A percentile compares a stretch with the other conserved stretches of the same genome.
Conservation (phyloP, 2,329 filamentous ascomycete genomes). For the Didymella glomerata region DNA sequence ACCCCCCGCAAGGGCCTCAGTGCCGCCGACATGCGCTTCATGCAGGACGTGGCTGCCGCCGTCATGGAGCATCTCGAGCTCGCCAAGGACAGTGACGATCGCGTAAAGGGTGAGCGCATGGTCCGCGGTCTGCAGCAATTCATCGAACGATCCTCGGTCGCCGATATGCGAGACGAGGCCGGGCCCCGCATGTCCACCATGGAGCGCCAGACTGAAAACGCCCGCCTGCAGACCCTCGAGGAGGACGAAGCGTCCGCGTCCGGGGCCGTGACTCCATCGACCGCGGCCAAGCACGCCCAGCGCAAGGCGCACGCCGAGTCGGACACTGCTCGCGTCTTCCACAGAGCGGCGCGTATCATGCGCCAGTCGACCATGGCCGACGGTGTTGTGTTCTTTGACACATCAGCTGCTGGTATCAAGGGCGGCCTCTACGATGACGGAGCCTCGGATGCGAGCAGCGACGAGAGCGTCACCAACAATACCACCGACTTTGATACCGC, state of each 20-base stretch:
- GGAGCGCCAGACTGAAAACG: slow-evolving; percentile 48
- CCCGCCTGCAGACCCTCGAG: slow-evolving; percentile 39
- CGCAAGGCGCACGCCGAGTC: slow-evolving; percentile 37
- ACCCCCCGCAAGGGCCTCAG: slow-evolving; percentile 35
- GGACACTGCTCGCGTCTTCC: slow-evolving; percentile 43
- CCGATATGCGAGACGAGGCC: slow-evolving; percentile 30
- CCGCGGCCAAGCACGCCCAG: slow-evolving; percentile 28
- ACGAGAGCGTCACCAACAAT: slow-evolving; percentile 43
- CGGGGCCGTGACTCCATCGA: slow-evolving; percentile 10
- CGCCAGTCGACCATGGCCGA: slow-evolving; percentile 45
- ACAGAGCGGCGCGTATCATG: slow-evolving; percentile 48
- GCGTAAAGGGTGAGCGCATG: slow-evolving; percentile 42
- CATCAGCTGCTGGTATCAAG: slow-evolving; percentile 41
- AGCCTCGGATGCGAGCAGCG: slow-evolving; percentile 30
- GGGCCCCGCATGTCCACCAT: slow-evolving; percentile 35
- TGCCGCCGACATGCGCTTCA: slow-evolving; percentile 39
- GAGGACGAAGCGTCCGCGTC: slow-evolving; percentile 29
- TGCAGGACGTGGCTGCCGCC: slow-evolving; percentile 43
- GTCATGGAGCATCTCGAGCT: slow-evolving; percentile 47
- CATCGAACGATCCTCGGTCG: slow-evolving; percentile 42
- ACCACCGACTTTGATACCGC: slow-evolving; percentile 44
- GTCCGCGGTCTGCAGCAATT: slow-evolving; percentile 47
- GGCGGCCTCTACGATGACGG: slow-evolving; percentile 34
- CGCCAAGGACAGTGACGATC: slow-evolving; percentile 39
- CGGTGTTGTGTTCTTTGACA: slow-evolving; percentile 50